phyloP scores from a whole-genome alignment of 805 yeast genomes.

The Kluyveromyces wickerhamii region DNA sequence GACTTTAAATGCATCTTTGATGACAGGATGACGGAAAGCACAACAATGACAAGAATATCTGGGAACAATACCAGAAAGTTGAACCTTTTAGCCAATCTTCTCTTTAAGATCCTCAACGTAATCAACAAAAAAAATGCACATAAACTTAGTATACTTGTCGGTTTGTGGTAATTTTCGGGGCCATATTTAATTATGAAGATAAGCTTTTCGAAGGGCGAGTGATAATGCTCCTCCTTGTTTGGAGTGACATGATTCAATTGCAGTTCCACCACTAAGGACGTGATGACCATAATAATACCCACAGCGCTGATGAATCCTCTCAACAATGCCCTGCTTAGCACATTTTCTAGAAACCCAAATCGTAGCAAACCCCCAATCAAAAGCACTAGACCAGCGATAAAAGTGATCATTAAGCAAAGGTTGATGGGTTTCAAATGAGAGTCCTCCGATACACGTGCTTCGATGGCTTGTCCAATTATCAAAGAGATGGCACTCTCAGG shows the following conservation, averaged over 20 bases:
- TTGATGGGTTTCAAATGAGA: conserved; percentile 41
- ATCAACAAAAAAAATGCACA: conserved; percentile 41
- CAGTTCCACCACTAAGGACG: conserved; percentile 62
- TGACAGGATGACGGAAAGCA: conserved; percentile 49
- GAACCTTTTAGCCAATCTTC: conserved; percentile 29
- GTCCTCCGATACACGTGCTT: conserved; percentile 41
- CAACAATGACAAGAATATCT: conserved; percentile 74
- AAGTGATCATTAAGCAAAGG: conserved; percentile 59
- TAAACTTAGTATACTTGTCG: conserved; percentile 57
- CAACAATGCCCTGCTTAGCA: conserved; percentile 65
- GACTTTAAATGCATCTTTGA: conserved; percentile 39
- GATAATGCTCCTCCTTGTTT: conserved; percentile 43
- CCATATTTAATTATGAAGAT: conserved; percentile 46
- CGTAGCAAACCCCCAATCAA: conserved; percentile 72
- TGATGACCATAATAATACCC: conserved; percentile 74
- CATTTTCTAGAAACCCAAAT: conserved; percentile 77
- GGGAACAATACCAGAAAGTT: conserved; percentile 61
- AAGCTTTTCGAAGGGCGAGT: conserved; percentile 67
- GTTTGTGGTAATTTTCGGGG: conserved; percentile 37
- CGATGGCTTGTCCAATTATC: conserved; percentile 72
- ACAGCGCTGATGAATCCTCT: conserved; percentile 83
- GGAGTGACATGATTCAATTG: conserved; percentile 49
- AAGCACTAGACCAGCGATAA: conserved; percentile 65
- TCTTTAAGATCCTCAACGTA: conserved; percentile 35
- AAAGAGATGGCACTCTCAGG: conserved; percentile 87